phyloP scores from a whole-genome alignment of 176 grass and related monocot genomes.

The Echinochloa phyllopogon region DNA sequence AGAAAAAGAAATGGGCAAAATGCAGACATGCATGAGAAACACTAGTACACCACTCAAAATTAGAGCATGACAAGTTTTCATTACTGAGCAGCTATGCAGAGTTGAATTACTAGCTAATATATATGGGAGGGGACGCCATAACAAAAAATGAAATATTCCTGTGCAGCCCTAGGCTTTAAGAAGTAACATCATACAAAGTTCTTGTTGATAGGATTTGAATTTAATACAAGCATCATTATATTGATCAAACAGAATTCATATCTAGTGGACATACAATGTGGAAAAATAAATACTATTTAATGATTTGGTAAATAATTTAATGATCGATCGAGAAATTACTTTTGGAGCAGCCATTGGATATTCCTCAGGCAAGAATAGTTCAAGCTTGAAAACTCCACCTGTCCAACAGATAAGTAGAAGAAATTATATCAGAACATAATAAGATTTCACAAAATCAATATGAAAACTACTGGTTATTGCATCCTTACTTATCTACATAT shows the following conservation, averaged over 20 bases:
- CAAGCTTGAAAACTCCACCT: slow-evolving; percentile 97
- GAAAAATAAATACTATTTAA: slow-evolving; percentile 18
- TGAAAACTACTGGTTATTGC: neutral
- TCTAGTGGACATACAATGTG: neutral
- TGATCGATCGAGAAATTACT: slow-evolving; percentile 51
- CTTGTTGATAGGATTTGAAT: neutral
- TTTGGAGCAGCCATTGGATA: slow-evolving; percentile 97
- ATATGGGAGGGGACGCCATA: neutral
- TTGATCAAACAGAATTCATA: neutral
- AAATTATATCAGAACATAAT: slow-evolving; percentile 21
- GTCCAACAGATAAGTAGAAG: slow-evolving; percentile 33
- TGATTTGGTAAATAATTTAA: neutral
- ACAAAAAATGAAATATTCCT: neutral
- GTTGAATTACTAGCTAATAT: neutral
- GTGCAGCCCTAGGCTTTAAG: neutral
- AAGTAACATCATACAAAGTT: slow-evolving; percentile 2
- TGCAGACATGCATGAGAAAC: neutral
- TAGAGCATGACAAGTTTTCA: neutral
- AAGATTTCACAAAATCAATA: neutral
- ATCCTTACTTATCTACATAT: neutral
- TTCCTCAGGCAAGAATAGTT: slow-evolving; percentile 94
- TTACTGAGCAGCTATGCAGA: neutral
- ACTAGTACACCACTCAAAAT: neutral
- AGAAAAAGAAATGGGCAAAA: neutral
- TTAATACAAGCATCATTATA: neutral